Evolutionary conservation across 495 filamentous ascomycete species (phyloP).

Genomic region (Neurospora africana): DNA sequence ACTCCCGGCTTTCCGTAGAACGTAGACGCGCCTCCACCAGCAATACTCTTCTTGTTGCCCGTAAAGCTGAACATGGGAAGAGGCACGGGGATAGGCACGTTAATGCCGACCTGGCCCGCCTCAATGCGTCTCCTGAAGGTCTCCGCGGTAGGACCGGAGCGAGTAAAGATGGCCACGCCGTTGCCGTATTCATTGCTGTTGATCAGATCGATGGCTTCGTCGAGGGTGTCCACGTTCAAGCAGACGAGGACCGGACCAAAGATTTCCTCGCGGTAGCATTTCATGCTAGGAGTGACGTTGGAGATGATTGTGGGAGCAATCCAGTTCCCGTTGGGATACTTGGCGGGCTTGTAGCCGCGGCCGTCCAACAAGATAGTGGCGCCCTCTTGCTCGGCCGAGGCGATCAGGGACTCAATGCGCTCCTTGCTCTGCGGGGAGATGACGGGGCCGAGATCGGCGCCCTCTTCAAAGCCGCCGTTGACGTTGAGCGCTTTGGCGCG

Average conservation of each 20-base stretch:
- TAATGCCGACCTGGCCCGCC: slow-evolving; percentile 70
- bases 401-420: slow-evolving; percentile 82
- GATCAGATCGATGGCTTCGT: slow-evolving; percentile 60
- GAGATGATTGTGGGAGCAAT: slow-evolving; percentile 90
- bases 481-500: slow-evolving; percentile 82
- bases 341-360: slow-evolving; percentile 72
- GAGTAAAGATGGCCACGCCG: slow-evolving; percentile 56
- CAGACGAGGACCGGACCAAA: slow-evolving; percentile 92
- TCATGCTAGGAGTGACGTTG: slow-evolving; percentile 84
- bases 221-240: slow-evolving; percentile 70
- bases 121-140: slow-evolving; percentile 56
- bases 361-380: slow-evolving; percentile 94
- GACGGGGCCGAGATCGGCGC: slow-evolving; percentile 91
- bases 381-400: slow-evolving; percentile 82
- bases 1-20: slow-evolving; percentile 92
- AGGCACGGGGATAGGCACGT: slow-evolving; percentile 77
- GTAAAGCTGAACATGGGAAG: slow-evolving; percentile 96
- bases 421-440: slow-evolving; percentile 88
- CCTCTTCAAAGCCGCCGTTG: slow-evolving; percentile 89
- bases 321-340: slow-evolving; percentile 97
- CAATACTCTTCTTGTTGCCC: slow-evolving; percentile 93
- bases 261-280: slow-evolving; percentile 93
- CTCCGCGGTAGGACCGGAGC: slow-evolving; percentile 48
- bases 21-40: slow-evolving; percentile 84
- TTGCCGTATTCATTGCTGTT: slow-evolving; percentile 60